These are phyloP conservation scores for Ilyonectria robusta DNA, from an alignment of 2,329 filamentous ascomycete species.

Conservation along the genomic window DNA sequence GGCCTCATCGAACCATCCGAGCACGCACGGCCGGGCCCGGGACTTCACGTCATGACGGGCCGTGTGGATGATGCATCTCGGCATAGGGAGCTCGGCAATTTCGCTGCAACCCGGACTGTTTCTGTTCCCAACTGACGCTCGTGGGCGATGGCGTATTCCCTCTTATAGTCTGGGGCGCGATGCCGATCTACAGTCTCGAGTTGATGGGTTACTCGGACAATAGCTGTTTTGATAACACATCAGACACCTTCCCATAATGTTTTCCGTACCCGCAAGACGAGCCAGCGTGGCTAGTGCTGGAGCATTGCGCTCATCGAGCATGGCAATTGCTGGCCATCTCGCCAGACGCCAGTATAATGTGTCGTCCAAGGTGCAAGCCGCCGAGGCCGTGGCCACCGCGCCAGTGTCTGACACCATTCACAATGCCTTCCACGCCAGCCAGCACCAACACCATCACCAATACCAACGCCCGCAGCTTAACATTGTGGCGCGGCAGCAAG, in stretches of 20 bases:
- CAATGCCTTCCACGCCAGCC: slow-evolving; percentile 11
- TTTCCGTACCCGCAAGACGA: slow-evolving; percentile 22
- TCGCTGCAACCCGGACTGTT: slow-evolving; percentile 3
- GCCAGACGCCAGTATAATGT: slow-evolving; percentile 17
- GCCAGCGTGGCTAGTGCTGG: slow-evolving; percentile 14
- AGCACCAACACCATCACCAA: slow-evolving; percentile 8
- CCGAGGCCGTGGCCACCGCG: slow-evolving; percentile 13
- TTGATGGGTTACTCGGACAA: slow-evolving; percentile 16
- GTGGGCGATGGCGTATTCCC: slow-evolving; percentile 5
- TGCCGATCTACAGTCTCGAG: slow-evolving; percentile 7
- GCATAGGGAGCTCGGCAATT: slow-evolving; percentile 24
- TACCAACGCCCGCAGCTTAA: slow-evolving; percentile 15
- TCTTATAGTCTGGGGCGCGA: slow-evolving; percentile 17
- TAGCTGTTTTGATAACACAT: slow-evolving; percentile 22
- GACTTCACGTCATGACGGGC: slow-evolving; percentile 25
- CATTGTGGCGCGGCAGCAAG: slow-evolving; percentile 17
- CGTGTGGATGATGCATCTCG: slow-evolving; percentile 25
- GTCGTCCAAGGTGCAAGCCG: slow-evolving; percentile 13
- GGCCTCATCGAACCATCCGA: slow-evolving; percentile 21
- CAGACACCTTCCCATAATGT: slow-evolving; percentile 15
- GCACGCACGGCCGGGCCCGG: slow-evolving; percentile 23
- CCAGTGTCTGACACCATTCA: background rate
- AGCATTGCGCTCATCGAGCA: slow-evolving; percentile 11
- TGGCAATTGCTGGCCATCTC: slow-evolving; percentile 16
- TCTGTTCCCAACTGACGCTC: slow-evolving; percentile 12